Conservation (phyloP, 441 rosid species). For the Syzygium syzygioides region DNA sequence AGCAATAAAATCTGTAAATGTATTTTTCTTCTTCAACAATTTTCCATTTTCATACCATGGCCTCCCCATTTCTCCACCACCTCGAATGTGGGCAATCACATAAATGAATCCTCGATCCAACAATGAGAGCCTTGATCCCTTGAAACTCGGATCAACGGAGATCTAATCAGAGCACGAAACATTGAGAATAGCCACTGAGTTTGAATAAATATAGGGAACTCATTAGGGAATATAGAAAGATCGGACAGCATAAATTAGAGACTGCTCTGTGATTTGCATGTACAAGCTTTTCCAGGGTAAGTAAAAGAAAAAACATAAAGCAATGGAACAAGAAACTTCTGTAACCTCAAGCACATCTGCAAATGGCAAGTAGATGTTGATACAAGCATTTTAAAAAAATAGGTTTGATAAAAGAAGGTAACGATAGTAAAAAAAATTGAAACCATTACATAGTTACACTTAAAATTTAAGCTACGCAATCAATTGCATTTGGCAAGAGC, state of each 20-base stretch:
- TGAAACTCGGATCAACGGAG: constrained; percentile 60
- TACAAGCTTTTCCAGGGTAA: not conserved
- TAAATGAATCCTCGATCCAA: constrained; percentile 83
- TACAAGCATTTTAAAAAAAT: too few species aligned
- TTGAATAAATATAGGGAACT: not conserved
- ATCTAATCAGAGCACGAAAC: constrained; percentile 30
- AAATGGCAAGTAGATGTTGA: too few species aligned
- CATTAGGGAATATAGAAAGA: not conserved
- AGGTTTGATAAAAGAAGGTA: too few species aligned
- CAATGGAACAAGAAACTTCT: not conserved
- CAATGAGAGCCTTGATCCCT: constrained; percentile 62
- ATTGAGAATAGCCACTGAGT: not conserved
- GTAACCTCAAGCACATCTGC: too few species aligned
- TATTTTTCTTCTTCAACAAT: constrained; percentile 70
- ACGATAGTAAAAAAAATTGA: too few species aligned
- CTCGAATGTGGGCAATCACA: constrained; percentile 86
- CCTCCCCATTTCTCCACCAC: constrained; percentile 99
- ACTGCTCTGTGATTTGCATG: not conserved
- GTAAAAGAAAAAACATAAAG: not conserved
- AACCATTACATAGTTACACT: too few species aligned
- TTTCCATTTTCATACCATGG: constrained; percentile 97
- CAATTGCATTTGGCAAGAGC: not conserved
- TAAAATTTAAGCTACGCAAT: not conserved
- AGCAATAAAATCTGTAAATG: constrained; percentile 79
- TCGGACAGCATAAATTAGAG: not conserved